These are phyloP conservation scores for Puccinia coronata DNA, from an alignment of 1,284 basidiomycete genomes.

Conservation along the genomic window DNA sequence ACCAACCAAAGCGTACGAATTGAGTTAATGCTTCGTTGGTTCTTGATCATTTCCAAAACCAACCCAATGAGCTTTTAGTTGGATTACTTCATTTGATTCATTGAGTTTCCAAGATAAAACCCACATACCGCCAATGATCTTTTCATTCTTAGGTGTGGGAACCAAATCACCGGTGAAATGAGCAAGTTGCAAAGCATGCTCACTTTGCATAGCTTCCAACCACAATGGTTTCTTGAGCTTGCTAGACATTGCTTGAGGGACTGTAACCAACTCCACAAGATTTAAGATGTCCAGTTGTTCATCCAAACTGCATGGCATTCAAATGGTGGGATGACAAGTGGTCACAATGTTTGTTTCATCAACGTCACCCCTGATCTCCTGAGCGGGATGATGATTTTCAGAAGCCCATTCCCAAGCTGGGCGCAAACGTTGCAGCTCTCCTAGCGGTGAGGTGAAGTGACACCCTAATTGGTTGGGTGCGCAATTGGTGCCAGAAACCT, in stretches of 20 bases:
- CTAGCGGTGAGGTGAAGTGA: too few relatives aligned
- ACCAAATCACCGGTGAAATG: background rate
- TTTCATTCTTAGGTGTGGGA: background rate
- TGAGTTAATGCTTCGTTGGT: background rate
- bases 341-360: background rate
- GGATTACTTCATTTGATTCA: background rate
- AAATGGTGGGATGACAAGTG: too few relatives aligned
- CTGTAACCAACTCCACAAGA: background rate
- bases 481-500: too few relatives aligned
- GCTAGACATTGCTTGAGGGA: background rate
- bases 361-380: background rate
- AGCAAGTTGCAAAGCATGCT: background rate
- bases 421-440: background rate
- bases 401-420: background rate
- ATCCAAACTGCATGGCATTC: background rate
- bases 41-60: slow-evolving; percentile 32
- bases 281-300: background rate
- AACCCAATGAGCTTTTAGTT: background rate
- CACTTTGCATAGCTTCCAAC: background rate
- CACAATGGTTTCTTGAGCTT: background rate
- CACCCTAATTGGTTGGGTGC: too few relatives aligned
- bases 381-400: background rate
- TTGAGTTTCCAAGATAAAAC: background rate
- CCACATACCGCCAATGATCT: slow-evolving; percentile 17
- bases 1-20: background rate